phyloP scores from a whole-genome alignment of 306 rosid species.

The Castanea mollissima region DNA sequence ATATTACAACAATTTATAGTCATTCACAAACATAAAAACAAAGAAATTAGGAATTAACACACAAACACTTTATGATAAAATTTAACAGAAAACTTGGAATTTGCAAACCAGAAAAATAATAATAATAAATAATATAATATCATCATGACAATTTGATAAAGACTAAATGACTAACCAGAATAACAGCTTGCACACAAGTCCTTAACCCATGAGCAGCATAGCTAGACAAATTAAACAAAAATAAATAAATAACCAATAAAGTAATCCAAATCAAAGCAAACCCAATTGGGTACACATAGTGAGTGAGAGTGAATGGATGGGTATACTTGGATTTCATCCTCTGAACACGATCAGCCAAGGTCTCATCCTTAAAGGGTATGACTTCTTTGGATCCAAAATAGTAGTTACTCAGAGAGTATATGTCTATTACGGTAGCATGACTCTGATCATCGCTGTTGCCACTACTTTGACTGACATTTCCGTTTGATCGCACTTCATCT shows the following conservation, averaged over 20 bases:
- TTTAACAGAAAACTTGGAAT: background rate
- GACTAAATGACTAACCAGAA: conserved; percentile 56
- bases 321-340: conserved; percentile 63
- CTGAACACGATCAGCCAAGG: conserved; percentile 46
- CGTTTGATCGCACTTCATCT: conserved; percentile 23
- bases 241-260: background rate
- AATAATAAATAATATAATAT: no score
- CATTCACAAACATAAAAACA: background rate
- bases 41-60: background rate
- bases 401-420: conserved; percentile 70
- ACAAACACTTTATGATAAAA: background rate
- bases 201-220: conserved; percentile 71
- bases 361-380: conserved; percentile 47
- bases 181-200: conserved; percentile 70
- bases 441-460: conserved; percentile 14
- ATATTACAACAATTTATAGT: background rate
- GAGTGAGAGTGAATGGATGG: background rate
- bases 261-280: background rate
- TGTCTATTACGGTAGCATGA: conserved; percentile 26
- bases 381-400: conserved; percentile 72
- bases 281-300: background rate
- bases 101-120: background rate
- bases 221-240: conserved; percentile 33
- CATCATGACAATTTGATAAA: background rate
- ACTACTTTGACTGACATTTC: conserved; percentile 6